Conservation (phyloP, 2,329 filamentous ascomycete genomes). For the Sporothrix protearum region DNA sequence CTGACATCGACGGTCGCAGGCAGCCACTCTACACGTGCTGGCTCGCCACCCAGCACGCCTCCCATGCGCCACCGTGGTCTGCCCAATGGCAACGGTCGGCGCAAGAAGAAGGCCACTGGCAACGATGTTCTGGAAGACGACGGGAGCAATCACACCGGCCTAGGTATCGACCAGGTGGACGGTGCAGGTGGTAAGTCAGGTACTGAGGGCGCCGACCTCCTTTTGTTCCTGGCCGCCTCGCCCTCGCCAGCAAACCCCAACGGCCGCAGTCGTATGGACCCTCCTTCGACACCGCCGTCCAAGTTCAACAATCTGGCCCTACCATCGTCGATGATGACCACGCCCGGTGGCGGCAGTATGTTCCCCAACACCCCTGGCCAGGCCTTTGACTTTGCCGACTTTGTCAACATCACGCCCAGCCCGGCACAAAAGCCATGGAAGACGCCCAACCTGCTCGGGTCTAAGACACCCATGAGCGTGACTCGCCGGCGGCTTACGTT, state of each 20-base stretch:
- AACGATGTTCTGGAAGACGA: conserved; percentile 34
- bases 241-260: conserved; percentile 73
- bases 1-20: conserved; percentile 3
- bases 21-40: conserved; percentile 45
- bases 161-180: conserved; percentile 29
- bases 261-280: conserved; percentile 56
- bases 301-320: conserved; percentile 64
- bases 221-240: conserved; percentile 84
- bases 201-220: conserved; percentile 76
- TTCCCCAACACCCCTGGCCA: conserved; percentile 77
- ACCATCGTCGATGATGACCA: conserved; percentile 86
- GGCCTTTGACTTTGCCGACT: conserved; percentile 89
- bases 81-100: conserved; percentile 40
- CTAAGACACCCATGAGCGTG: conserved; percentile 59
- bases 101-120: conserved; percentile 44
- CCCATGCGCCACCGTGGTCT: conserved; percentile 58
- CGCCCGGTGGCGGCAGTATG: conserved; percentile 66
- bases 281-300: conserved; percentile 72
- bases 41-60: conserved; percentile 86
- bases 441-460: conserved; percentile 58
- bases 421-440: conserved; percentile 88
- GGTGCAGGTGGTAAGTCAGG: conserved; percentile 45
- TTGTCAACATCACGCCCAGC: conserved; percentile 94
- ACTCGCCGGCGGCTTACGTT: conserved; percentile 78
- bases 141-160: conserved; percentile 18